Conservation (phyloP, 2,329 filamentous ascomycete genomes). For the Neospermospora avenae region DNA sequence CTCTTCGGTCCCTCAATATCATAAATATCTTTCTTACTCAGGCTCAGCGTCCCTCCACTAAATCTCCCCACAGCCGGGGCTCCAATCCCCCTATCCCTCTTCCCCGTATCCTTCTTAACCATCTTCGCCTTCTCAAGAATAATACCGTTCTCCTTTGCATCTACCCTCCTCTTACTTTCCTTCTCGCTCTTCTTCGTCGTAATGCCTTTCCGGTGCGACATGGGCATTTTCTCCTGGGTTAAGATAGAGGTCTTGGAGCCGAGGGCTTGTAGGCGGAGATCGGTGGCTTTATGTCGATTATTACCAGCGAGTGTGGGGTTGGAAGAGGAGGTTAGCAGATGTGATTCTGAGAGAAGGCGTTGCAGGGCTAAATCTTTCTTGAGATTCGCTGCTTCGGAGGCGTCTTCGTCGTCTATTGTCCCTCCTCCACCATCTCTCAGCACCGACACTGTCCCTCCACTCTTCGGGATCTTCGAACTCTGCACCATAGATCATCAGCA, state of each 20-base stretch:
- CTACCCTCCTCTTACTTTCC: constrained; percentile 68
- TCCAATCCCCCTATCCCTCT: constrained; percentile 62
- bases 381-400: constrained; percentile 63
- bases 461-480: constrained; percentile 34
- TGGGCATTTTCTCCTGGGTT: constrained; percentile 83
- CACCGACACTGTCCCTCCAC: constrained; percentile 22
- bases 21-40: constrained; percentile 74
- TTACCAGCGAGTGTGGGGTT: constrained; percentile 54
- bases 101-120: constrained; percentile 39
- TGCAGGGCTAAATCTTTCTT: constrained; percentile 93
- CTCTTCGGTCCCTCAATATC: constrained; percentile 59
- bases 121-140: constrained; percentile 64
- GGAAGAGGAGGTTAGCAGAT: constrained; percentile 67
- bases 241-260: constrained; percentile 75
- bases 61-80: constrained; percentile 78
- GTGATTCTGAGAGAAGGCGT: constrained; percentile 85
- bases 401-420: constrained; percentile 47
- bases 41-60: constrained; percentile 70
- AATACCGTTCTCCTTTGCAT: constrained; percentile 88
- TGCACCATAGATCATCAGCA: constrained; percentile 8
- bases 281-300: constrained; percentile 75
- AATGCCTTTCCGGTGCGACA: constrained; percentile 84
- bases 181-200: constrained; percentile 58
- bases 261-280: constrained; percentile 77
- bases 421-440: constrained; percentile 26